Evolutionary conservation across 2,329 filamentous ascomycete genomes (phyloP).

Genomic region (Fusarium camptoceras): DNA sequence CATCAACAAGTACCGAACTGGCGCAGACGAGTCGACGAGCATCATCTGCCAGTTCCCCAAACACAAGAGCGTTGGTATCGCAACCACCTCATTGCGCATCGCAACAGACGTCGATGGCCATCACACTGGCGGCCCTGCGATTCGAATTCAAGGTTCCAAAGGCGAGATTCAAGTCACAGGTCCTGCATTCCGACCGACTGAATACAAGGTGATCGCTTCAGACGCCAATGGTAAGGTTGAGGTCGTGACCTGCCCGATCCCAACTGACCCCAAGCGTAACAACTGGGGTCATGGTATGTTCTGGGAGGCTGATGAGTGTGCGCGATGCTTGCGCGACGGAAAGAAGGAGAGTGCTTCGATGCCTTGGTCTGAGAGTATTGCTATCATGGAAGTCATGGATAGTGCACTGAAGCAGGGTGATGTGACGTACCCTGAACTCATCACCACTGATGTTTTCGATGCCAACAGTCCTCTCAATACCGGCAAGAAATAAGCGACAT

Average conservation of each 20-base stretch:
- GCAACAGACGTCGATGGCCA: slow-evolving; percentile 71
- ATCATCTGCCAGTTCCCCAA: slow-evolving; percentile 81
- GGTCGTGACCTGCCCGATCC: slow-evolving; percentile 65
- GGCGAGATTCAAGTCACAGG: slow-evolving; percentile 86
- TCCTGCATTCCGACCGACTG: slow-evolving; percentile 75
- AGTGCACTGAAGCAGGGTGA: slow-evolving; percentile 65
- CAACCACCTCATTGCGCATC: slow-evolving; percentile 73
- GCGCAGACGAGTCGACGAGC: slow-evolving; percentile 81
- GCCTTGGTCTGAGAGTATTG: slow-evolving; percentile 80
- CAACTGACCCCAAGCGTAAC: slow-evolving; percentile 60
- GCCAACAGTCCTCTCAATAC: slow-evolving; percentile 71
- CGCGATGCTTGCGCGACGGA: slow-evolving; percentile 79
- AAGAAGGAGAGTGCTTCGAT: slow-evolving; percentile 78
- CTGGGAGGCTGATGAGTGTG: slow-evolving; percentile 86
- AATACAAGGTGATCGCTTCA: slow-evolving; percentile 72
- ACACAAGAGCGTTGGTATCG: slow-evolving; percentile 77
- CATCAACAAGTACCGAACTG: slow-evolving; percentile 78
- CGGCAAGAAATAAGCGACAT: slow-evolving; percentile 54
- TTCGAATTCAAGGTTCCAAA: slow-evolving; percentile 82
- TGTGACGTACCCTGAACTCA: slow-evolving; percentile 66
- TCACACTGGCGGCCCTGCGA: slow-evolving; percentile 70
- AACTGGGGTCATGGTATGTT: slow-evolving; percentile 84
- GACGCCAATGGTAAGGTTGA: slow-evolving; percentile 61
- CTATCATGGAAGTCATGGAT: slow-evolving; percentile 83
- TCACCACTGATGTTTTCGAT: slow-evolving; percentile 69